These are phyloP conservation scores for Kockovaella imperatae DNA, from an alignment of 768 basidiomycete genomes.

Conservation along the genomic window DNA sequence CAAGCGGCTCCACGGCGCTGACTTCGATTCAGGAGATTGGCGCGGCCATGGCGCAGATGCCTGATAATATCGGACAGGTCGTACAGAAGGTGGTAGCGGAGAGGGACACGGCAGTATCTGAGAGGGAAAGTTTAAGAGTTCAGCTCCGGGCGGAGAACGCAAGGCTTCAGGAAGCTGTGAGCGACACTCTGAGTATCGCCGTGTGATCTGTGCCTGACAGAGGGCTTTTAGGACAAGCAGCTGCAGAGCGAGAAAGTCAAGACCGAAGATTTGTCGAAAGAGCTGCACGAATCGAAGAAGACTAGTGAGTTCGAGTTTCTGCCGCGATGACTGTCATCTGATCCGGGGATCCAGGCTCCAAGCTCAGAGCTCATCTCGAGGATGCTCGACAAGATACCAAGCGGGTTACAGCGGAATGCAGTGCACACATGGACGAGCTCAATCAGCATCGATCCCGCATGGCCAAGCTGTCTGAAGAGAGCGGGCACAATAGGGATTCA, in stretches of 20 bases:
- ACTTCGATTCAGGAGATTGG: conserved; percentile 2
- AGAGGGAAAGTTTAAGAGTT: conserved; percentile 52
- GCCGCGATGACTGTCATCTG: neutral
- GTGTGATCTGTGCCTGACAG: conserved; percentile 1
- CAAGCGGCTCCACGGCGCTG: neutral
- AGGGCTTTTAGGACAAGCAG: conserved; percentile 12
- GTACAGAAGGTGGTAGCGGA: conserved; percentile 11
- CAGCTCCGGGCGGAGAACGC: conserved; percentile 56
- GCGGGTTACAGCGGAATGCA: conserved; percentile 15
- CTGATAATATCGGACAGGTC: conserved; percentile 6
- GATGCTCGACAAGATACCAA: conserved; percentile 21
- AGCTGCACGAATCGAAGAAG: conserved; percentile 25
- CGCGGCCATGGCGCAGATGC: conserved; percentile 2
- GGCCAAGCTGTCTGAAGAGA: conserved; percentile 14
- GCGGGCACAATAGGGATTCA: conserved; percentile 12
- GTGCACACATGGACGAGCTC: conserved; percentile 25
- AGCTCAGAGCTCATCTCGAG: conserved; percentile 30
- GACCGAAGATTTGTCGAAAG: conserved; percentile 14
- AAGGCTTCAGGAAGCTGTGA: conserved; percentile 54
- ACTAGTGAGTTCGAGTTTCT: conserved; percentile 20
- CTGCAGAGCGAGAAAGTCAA: conserved; percentile 15
- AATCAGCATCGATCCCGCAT: conserved; percentile 18
- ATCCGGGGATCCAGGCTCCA: conserved; percentile 12
- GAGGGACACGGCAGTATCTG: conserved; percentile 2
- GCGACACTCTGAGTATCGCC: neutral